Evolutionary conservation across 306 rosid genomes (phyloP).

Genomic region (Quercus agrifolia): DNA sequence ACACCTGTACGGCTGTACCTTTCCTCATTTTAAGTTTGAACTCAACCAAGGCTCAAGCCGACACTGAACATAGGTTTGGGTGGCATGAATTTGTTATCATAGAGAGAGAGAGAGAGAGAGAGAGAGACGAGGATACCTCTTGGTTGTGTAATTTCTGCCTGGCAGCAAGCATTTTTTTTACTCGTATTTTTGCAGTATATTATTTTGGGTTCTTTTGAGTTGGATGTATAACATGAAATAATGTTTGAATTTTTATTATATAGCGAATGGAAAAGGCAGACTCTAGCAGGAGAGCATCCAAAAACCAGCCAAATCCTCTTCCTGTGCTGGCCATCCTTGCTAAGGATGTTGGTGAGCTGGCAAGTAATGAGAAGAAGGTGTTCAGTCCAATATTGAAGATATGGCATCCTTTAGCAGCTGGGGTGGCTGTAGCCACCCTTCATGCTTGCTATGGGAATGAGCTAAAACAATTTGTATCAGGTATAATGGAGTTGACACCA

Average conservation of each 20-base stretch:
- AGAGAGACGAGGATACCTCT: background rate
- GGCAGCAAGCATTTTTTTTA: slow-evolving; percentile 9
- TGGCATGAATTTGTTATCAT: background rate
- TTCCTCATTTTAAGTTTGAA: background rate
- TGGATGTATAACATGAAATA: slow-evolving; percentile 28
- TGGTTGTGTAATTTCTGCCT: background rate
- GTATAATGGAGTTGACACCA: slow-evolving; percentile 85
- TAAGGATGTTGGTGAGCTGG: slow-evolving; percentile 89
- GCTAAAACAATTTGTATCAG: slow-evolving; percentile 78
- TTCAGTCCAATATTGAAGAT: slow-evolving; percentile 91
- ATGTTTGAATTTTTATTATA: slow-evolving; percentile 21
- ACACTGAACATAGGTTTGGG: background rate
- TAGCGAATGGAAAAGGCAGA: slow-evolving; percentile 98
- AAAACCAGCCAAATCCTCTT: slow-evolving; percentile 84
- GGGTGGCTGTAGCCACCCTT: slow-evolving; percentile 97
- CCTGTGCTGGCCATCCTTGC: slow-evolving; percentile 91
- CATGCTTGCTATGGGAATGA: slow-evolving; percentile 91
- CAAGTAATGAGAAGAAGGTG: slow-evolving; percentile 69
- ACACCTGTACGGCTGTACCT: background rate
- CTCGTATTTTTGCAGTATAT: background rate
- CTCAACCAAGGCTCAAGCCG: background rate
- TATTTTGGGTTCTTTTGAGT: background rate
- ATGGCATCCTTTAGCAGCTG: slow-evolving; percentile 97
- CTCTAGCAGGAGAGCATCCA: slow-evolving; percentile 93
- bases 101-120: background rate